Conservation (phyloP, 2,329 filamentous ascomycete species). For the Shiraia bambusicola region DNA sequence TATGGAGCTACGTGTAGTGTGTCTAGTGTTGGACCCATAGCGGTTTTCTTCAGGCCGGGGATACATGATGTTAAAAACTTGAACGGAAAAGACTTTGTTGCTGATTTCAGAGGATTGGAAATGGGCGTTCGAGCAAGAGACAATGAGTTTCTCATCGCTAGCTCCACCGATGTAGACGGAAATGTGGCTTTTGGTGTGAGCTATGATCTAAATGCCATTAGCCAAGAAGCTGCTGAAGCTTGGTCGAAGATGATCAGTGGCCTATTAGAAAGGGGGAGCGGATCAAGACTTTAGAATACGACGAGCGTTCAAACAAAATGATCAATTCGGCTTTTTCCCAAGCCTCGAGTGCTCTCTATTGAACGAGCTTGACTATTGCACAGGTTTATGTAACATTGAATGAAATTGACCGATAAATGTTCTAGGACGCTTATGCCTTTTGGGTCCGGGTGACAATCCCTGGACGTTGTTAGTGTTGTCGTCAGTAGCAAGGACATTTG, state of each 20-base stretch:
- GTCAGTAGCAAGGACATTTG: neutral
- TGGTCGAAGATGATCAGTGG: constrained; percentile 37
- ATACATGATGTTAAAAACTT: constrained; percentile 29
- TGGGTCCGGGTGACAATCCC: constrained; percentile 41
- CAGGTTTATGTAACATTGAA: constrained; percentile 45
- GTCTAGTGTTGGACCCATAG: constrained; percentile 45
- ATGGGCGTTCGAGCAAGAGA: constrained; percentile 49
- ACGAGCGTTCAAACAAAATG: constrained; percentile 12
- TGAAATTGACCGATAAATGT: constrained; percentile 30
- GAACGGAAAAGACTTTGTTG: constrained; percentile 40
- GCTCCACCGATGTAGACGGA: constrained; percentile 40
- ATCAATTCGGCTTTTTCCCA: constrained; percentile 29
- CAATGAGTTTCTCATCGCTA: constrained; percentile 50
- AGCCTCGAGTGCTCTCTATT: constrained; percentile 38
- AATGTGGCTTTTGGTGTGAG: constrained; percentile 44
- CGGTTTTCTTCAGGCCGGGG: constrained; percentile 35
- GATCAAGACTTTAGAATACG: constrained; percentile 18
- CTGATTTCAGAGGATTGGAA: constrained; percentile 41
- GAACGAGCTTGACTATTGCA: constrained; percentile 44
- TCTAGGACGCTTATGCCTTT: constrained; percentile 39
- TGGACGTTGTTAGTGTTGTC: constrained; percentile 25
- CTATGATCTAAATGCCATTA: constrained; percentile 46
- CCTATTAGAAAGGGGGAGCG: constrained; percentile 29
- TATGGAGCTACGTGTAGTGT: constrained; percentile 50
- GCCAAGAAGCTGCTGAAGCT: constrained; percentile 27